Conservation (phyloP, 441 rosid species). For the Populus tomentosa region DNA sequence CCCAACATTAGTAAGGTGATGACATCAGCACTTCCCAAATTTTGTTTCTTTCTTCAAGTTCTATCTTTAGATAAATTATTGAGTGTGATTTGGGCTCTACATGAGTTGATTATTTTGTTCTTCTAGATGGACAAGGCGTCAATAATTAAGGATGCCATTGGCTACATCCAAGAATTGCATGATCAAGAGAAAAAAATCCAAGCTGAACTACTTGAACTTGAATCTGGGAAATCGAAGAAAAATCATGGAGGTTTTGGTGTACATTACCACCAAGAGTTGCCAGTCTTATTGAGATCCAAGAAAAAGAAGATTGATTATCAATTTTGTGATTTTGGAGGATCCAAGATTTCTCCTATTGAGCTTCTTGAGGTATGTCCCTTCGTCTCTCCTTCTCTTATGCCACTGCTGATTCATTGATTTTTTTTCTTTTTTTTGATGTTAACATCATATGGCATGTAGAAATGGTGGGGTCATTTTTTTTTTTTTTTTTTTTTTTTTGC, state of each 20-base stretch:
- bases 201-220: constrained; percentile 70
- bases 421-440: no score
- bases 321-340: constrained; percentile 28
- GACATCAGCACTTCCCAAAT: not conserved
- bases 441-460: no score
- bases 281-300: constrained; percentile 57
- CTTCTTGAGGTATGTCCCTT: constrained; percentile 54
- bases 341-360: constrained; percentile 51
- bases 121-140: constrained; percentile 97
- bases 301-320: constrained; percentile 45
- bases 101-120: not conserved
- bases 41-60: no score
- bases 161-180: constrained; percentile 77
- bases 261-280: constrained; percentile 43
- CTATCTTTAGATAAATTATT: not conserved
- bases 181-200: constrained; percentile 66
- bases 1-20: constrained; percentile 88
- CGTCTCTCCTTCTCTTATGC: not conserved
- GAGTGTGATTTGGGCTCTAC: not conserved
- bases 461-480: no score
- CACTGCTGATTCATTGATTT: no score
- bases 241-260: constrained; percentile 29
- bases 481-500: constrained; percentile 2
- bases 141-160: constrained; percentile 89
- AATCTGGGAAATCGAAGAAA: constrained; percentile 44